These are phyloP conservation scores for Kodamaea derodonti DNA, from an alignment of 1,139 yeast genomes.

Conservation along the genomic window DNA sequence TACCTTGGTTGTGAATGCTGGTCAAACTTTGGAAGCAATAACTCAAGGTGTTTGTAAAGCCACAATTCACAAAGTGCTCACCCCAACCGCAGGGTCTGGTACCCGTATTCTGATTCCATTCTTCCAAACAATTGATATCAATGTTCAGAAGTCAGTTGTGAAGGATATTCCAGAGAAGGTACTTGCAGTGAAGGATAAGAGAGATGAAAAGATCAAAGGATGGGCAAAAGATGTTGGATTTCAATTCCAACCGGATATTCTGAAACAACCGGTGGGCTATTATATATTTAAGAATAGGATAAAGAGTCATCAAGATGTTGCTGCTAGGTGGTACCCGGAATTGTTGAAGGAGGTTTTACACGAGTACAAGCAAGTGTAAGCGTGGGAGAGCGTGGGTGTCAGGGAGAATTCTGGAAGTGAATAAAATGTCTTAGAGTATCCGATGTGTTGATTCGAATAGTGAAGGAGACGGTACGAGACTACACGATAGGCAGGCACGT, in stretches of 20 bases:
- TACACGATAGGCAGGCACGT: too few relatives aligned
- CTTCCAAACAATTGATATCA: conserved; percentile 51
- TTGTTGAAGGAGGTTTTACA: conserved; percentile 31
- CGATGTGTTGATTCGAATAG: too few relatives aligned
- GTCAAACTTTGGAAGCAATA: conserved; percentile 53
- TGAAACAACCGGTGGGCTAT: conserved; percentile 49
- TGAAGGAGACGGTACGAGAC: too few relatives aligned
- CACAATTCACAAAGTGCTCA: conserved; percentile 62
- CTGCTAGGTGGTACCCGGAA: conserved; percentile 59
- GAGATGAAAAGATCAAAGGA: conserved; percentile 36
- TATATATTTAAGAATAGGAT: conserved; percentile 62
- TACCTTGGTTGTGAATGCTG: conserved; percentile 50
- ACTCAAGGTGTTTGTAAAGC: conserved; percentile 56
- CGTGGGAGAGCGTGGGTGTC: too few relatives aligned
- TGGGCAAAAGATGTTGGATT: conserved; percentile 49
- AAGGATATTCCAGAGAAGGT: conserved; percentile 30
- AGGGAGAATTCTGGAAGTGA: too few relatives aligned
- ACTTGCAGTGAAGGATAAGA: conserved; percentile 24
- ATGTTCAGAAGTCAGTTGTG: conserved; percentile 34
- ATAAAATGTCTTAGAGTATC: too few relatives aligned
- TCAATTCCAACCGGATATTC: conserved; percentile 44
- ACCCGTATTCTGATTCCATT: conserved; percentile 53
- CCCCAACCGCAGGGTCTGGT: conserved; percentile 52
- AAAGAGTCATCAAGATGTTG: conserved; percentile 67
- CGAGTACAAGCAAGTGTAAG: conserved; percentile 9